A percentile compares a stretch with the other conserved stretches of the same genome.
Evolutionary conservation across 2,329 filamentous ascomycete genomes (phyloP).

Genomic region (Acrocalymma vagum): DNA sequence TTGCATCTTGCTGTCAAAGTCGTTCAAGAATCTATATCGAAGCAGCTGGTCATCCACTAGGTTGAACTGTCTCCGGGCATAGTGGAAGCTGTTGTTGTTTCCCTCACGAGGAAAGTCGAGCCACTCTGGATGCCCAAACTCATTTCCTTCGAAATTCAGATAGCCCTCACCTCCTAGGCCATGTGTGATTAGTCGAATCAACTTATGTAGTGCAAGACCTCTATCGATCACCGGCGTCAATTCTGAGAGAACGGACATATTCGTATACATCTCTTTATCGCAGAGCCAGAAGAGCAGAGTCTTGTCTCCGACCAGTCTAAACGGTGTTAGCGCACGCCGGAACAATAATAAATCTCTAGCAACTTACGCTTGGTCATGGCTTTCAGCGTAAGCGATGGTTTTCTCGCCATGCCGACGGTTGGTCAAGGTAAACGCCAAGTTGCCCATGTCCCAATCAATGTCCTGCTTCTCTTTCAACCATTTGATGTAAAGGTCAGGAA

Average conservation of each 20-base stretch:
- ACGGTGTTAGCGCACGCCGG: slow-evolving; percentile 22
- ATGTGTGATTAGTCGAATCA: slow-evolving; percentile 95
- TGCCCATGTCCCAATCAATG: slow-evolving; percentile 88
- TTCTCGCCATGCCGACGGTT: slow-evolving; percentile 96
- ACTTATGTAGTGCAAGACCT: slow-evolving; percentile 92
- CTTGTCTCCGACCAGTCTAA: slow-evolving; percentile 93
- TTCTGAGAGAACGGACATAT: slow-evolving; percentile 90
- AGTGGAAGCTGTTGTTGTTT: slow-evolving; percentile 93
- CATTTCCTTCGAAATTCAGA: slow-evolving; percentile 98
- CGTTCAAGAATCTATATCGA: slow-evolving; percentile 89
- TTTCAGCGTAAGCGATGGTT: slow-evolving; percentile 97
- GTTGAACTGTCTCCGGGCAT: slow-evolving; percentile 92
- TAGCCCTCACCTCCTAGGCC: slow-evolving; percentile 93
- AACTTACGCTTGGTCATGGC: slow-evolving; percentile 94
- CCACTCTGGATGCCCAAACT: slow-evolving; percentile 99
- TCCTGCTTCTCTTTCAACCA: slow-evolving; percentile 93
- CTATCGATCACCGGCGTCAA: slow-evolving; percentile 89
- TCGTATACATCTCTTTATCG: slow-evolving; percentile 95
- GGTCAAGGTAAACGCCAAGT: slow-evolving; percentile 85
- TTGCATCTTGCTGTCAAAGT: slow-evolving; percentile 95
- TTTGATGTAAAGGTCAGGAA: slow-evolving; percentile 99
- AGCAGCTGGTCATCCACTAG: slow-evolving; percentile 85
- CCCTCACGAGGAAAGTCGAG: slow-evolving; percentile 96
- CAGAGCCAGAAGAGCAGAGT: slow-evolving; percentile 98
- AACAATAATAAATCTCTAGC: neutral